phyloP scores from a whole-genome alignment of 1,139 yeast genomes.

The Yamadazyma epiphylla region DNA sequence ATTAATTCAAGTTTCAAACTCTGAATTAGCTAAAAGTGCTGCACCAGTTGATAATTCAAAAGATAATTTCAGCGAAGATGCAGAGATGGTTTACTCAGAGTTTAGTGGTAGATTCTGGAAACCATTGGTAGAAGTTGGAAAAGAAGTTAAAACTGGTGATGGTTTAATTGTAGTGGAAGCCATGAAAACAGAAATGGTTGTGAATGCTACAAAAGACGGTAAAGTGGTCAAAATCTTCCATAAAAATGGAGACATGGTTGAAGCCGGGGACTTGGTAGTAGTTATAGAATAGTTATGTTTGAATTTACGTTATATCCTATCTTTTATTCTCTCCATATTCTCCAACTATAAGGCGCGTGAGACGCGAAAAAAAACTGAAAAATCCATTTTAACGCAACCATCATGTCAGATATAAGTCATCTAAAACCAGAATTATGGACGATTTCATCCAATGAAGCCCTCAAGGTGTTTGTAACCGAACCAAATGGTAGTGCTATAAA shows the following conservation, averaged over 20 bases:
- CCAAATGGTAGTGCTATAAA: slow-evolving; percentile 50
- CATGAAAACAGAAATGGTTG: slow-evolving; percentile 97
- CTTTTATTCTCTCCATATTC: not conserved
- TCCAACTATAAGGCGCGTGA: too few species aligned
- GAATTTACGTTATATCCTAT: slow-evolving; percentile 1
- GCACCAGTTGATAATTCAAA: slow-evolving; percentile 41
- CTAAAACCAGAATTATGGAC: slow-evolving; percentile 65
- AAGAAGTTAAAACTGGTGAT: slow-evolving; percentile 66
- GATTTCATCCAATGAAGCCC: slow-evolving; percentile 58
- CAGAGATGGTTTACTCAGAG: slow-evolving; percentile 85
- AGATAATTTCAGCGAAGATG: slow-evolving; percentile 59
- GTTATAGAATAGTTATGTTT: slow-evolving; percentile 43
- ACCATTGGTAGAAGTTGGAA: slow-evolving; percentile 79
- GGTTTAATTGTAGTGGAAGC: slow-evolving; percentile 91
- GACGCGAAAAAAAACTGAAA: not conserved
- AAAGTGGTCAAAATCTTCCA: slow-evolving; percentile 75
- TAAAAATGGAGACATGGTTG: slow-evolving; percentile 91
- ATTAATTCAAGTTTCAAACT: slow-evolving; percentile 78
- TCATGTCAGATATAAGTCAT: slow-evolving; percentile 2
- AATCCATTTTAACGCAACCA: not conserved
- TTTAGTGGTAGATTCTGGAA: slow-evolving; percentile 98
- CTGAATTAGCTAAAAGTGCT: slow-evolving; percentile 58
- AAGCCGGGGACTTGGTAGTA: slow-evolving; percentile 91
- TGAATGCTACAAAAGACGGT: slow-evolving; percentile 68
- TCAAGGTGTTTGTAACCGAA: slow-evolving; percentile 52